Base-by-base conservation (phyloP, 2,329 filamentous ascomycete species). In the Aureobasidium sp. region DNA sequence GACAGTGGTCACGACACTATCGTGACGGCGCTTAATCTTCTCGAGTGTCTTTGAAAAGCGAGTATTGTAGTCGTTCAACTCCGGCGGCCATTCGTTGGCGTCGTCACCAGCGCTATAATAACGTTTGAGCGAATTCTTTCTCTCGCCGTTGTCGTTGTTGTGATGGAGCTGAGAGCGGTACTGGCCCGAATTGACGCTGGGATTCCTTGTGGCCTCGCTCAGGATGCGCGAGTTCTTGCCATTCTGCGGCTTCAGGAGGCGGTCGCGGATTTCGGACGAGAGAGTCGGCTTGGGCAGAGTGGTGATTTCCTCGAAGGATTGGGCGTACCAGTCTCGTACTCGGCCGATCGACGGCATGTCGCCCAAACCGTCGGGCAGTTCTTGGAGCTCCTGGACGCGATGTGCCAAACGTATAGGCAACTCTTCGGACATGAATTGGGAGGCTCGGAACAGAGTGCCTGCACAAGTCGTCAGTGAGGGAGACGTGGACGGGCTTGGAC, bases 221-320 rank as follows among this genome's bases (percentile, higher is more conserved):
- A 96, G 82, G 64, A 91, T 82, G 59, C 83, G 82, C 40, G 85
- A 81, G 21, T 78, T 75, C 69, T 82, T 85, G 57, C 83, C 84
- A 66, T 76, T 78, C 61, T 75, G 70, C 1, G 88, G 86, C 70
- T 81, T 84, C 74, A 93, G 79, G n/a, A 97, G 80, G 54, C 90
- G 84, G 66, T 91, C 84, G 71, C 87, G 86, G 64, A 95, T 81
- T 66, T 95, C 89, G 69, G 81, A 82, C 62, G 83, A 83, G 38
- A 97, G 81, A 58, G 83, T 81, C 60, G 94, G 94, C 69, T 89
- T 84, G 63, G 88, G 84, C 6, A 99, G 81, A 60, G 84, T 85
- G 66, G 92, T 96, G 74, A 99, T 95, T 81, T 99, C 94, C 90
- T 99, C 94, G 71, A 99, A 99, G 55, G 94, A 99, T 78, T 99